phyloP scores from a whole-genome alignment of 257 asterid species.

The Striga asiatica region DNA sequence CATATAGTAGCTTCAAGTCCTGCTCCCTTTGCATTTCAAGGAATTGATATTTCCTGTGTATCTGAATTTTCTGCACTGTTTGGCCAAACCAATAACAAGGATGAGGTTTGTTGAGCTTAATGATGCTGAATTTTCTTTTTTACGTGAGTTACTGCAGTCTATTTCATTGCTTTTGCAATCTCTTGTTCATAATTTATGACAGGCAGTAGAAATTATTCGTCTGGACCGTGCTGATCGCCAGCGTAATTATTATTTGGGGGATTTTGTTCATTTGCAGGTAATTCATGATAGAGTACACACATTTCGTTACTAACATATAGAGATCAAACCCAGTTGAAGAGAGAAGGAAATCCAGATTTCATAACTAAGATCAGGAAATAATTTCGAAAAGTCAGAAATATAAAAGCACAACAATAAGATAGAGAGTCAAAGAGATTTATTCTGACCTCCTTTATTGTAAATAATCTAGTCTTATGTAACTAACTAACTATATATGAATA shows the following conservation, averaged over 20 bases:
- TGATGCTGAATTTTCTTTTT: neutral
- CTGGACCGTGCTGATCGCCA: conserved; percentile 15
- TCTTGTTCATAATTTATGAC: neutral
- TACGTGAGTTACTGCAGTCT: neutral
- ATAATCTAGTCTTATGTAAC: no score
- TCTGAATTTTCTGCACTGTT: conserved; percentile 17
- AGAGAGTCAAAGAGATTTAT: no score
- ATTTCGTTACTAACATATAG: no score
- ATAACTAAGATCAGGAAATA: no score
- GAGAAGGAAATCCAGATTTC: no score
- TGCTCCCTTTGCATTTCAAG: conserved; percentile 25
- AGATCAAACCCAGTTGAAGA: no score
- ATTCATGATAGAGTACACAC: no score
- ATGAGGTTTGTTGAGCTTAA: conserved; percentile 26
- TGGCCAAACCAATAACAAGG: conserved; percentile 25
- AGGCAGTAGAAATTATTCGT: conserved; percentile 24
- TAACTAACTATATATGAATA: no score
- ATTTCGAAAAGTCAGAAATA: no score
- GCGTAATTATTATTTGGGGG: conserved; percentile 13
- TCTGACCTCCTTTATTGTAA: neutral
- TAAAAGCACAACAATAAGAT: no score
- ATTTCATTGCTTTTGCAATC: neutral
- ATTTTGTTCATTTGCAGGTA: conserved; percentile 33
- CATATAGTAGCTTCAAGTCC: no score
- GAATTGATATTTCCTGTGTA: conserved; percentile 11